phyloP scores from a whole-genome alignment of 495 filamentous ascomycete species.

The Glutinoglossum americanum region DNA sequence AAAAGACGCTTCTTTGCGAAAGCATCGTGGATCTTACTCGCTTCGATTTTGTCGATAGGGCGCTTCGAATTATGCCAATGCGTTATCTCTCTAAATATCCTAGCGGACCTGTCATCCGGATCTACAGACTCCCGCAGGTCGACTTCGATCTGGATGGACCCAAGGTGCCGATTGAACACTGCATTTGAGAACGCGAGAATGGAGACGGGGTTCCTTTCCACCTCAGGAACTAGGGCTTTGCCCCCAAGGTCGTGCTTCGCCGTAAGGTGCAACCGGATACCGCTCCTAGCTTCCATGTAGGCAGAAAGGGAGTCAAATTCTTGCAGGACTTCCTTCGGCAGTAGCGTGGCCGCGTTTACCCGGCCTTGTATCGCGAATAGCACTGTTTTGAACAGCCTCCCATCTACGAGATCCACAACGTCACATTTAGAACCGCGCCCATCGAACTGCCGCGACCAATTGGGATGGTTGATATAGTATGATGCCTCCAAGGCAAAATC shows the following conservation, averaged over 20 bases:
- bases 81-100: slow-evolving; percentile 32
- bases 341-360: background rate
- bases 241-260: slow-evolving; percentile 11
- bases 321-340: slow-evolving; percentile 7
- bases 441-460: slow-evolving; percentile 2
- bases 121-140: slow-evolving; percentile 8
- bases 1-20: slow-evolving; percentile 10
- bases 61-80: slow-evolving; percentile 45
- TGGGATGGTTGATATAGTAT: background rate
- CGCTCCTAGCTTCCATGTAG: slow-evolving; percentile 12
- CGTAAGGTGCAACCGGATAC: slow-evolving; percentile 17
- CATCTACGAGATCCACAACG: slow-evolving; percentile 42
- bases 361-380: background rate
- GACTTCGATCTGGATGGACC: slow-evolving; percentile 25
- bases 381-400: slow-evolving; percentile 27
- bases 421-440: slow-evolving; percentile 19
- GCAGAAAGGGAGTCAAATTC: slow-evolving; percentile 2
- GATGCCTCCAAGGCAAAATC: slow-evolving; percentile 5
- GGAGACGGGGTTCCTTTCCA: slow-evolving; percentile 8
- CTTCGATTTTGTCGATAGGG: slow-evolving; percentile 18
- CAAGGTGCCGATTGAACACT: slow-evolving; percentile 35
- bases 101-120: slow-evolving; percentile 3
- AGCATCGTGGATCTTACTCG: background rate
- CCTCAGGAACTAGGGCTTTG: slow-evolving; percentile 7
- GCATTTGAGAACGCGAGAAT: slow-evolving; percentile 40